Evolutionary conservation across 768 basidiomycete genomes (phyloP).

Genomic region (Mycena alexandri): DNA sequence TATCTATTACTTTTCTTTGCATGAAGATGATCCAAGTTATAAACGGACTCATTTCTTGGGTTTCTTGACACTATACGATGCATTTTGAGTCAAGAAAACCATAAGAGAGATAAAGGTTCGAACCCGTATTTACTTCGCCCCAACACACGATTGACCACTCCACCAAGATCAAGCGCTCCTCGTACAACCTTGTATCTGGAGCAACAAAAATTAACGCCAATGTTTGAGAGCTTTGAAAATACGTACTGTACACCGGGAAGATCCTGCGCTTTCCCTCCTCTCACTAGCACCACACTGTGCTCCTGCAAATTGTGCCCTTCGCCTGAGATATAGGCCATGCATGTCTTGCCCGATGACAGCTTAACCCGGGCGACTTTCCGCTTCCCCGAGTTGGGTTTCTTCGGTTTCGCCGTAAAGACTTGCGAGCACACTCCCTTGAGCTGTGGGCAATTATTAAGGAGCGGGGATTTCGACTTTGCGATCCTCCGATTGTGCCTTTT

Average conservation of each 20-base stretch:
- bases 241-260: constrained; percentile 94
- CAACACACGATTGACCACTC: constrained; percentile 85
- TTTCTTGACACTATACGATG: constrained; percentile 76
- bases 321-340: constrained; percentile 95
- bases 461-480: constrained; percentile 78
- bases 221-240: neutral
- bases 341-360: constrained; percentile 87
- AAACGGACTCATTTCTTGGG: constrained; percentile 74
- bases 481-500: constrained; percentile 65
- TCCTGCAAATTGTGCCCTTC: constrained; percentile 99
- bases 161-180: constrained; percentile 91
- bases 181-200: constrained; percentile 94
- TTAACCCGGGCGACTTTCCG: constrained; percentile 97
- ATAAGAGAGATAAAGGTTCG: constrained; percentile 34
- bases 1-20: constrained; percentile 30
- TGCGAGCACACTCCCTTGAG: constrained; percentile 92
- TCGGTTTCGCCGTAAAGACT: constrained; percentile 86
- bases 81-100: constrained; percentile 9
- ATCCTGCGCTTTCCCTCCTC: constrained; percentile 97
- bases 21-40: neutral
- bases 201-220: constrained; percentile 4
- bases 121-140: constrained; percentile 95
- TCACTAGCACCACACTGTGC: constrained; percentile 94
- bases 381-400: constrained; percentile 99
- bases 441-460: constrained; percentile 85